Percentiles rank a stretch among this genome's conserved stretches.
These are phyloP conservation scores for Dactylis glomerata DNA, from an alignment of 176 grass and related monocot species.

Conservation along the genomic window DNA sequence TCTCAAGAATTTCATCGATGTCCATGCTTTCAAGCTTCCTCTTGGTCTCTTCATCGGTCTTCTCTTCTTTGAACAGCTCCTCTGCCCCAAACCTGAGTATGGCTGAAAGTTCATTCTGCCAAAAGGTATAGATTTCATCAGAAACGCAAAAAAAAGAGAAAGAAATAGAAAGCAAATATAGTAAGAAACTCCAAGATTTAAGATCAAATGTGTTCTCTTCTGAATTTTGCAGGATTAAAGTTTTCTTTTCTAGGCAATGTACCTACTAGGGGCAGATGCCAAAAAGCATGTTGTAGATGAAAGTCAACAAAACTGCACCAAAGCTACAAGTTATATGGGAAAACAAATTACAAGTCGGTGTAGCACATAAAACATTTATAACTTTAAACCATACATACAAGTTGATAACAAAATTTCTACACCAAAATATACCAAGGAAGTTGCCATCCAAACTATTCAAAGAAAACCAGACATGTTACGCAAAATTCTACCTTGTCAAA, in stretches of 20 bases:
- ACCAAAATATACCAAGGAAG: neutral
- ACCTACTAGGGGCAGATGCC: neutral
- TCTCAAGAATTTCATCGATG: slow-evolving; percentile 99
- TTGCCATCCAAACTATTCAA: neutral
- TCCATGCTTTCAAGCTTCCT: slow-evolving; percentile 94
- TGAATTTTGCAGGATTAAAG: neutral
- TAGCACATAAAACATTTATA: neutral
- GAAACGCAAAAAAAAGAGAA: neutral
- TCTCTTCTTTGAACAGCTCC: slow-evolving; percentile 98
- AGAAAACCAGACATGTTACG: neutral
- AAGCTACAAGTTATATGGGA: neutral
- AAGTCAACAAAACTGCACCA: neutral
- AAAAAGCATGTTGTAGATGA: neutral
- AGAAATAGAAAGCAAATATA: neutral
- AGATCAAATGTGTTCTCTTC: neutral
- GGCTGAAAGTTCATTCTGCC: slow-evolving; percentile 97
- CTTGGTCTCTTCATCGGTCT: slow-evolving; percentile 91
- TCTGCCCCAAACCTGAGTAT: slow-evolving; percentile 98
- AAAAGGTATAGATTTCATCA: slow-evolving; percentile 27
- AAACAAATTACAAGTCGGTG: neutral
- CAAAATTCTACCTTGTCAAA: slow-evolving; percentile 80
- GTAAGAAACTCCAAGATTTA: neutral
- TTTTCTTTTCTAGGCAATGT: neutral
- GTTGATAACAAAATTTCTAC: slow-evolving; percentile 1
- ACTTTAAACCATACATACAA: neutral